These are phyloP conservation scores for Dioscorea cayenensis DNA, from an alignment of 116 monocot species.

Conservation along the genomic window DNA sequence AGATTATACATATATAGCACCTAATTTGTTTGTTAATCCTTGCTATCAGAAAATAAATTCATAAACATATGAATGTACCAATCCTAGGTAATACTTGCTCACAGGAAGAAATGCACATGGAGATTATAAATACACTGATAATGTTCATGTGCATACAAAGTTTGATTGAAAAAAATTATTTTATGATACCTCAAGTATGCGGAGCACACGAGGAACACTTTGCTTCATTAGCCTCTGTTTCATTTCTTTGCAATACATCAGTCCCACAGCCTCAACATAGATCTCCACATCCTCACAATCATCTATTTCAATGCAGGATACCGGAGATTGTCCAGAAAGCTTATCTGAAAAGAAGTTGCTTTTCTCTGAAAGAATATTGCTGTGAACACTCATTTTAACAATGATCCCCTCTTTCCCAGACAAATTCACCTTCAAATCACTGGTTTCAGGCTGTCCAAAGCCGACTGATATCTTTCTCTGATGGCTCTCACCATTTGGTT, in stretches of 20 bases:
- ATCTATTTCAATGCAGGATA: conserved; percentile 42
- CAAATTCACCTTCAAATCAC: conserved; percentile 76
- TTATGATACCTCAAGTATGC: conserved; percentile 65
- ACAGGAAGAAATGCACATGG: background rate
- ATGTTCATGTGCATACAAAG: background rate
- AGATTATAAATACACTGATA: background rate
- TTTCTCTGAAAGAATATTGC: conserved; percentile 52
- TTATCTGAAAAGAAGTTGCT: conserved; percentile 68
- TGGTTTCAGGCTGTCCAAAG: conserved; percentile 75
- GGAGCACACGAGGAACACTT: conserved; percentile 74
- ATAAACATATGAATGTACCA: background rate
- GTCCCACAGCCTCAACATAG: conserved; percentile 82
- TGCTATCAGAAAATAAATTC: background rate
- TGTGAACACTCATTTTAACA: conserved; percentile 84
- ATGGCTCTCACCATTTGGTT: conserved; percentile 28
- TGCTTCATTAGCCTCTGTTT: conserved; percentile 80
- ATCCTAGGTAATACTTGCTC: background rate
- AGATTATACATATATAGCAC: background rate
- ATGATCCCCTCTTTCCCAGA: conserved; percentile 73
- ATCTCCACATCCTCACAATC: conserved; percentile 95
- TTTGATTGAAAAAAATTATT: background rate
- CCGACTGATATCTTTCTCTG: conserved; percentile 82
- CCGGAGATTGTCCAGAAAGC: conserved; percentile 42
- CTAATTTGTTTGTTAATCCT: background rate
- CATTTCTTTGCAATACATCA: conserved; percentile 90